Conservation (phyloP, 1,284 basidiomycete species). For the Sporisorium sorghi region DNA sequence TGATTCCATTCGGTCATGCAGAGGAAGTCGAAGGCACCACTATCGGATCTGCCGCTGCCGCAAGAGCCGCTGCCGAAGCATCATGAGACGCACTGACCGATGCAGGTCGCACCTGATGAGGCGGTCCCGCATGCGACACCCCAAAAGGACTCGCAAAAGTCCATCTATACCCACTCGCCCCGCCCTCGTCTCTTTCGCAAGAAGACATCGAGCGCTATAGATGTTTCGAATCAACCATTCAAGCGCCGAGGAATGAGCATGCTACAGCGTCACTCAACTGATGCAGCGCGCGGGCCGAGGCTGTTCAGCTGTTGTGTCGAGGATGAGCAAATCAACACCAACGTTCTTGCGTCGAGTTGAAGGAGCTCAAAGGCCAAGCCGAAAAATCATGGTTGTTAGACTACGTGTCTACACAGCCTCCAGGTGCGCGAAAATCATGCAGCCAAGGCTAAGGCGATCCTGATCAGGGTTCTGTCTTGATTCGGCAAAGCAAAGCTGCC, state of each 20-base stretch:
- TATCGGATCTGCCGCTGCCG: constrained; percentile 16
- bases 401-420: no score
- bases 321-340: no score
- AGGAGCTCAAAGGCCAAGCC: no score
- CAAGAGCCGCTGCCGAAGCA: constrained; percentile 7
- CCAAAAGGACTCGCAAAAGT: not conserved
- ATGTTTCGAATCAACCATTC: not conserved
- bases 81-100: not conserved
- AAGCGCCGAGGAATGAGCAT: not conserved
- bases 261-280: no score
- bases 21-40: constrained; percentile 53
- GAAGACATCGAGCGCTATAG: not conserved
- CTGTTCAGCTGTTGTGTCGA: no score
- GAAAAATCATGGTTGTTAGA: no score
- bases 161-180: not conserved
- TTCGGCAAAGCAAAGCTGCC: no score
- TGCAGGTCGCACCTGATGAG: not conserved
- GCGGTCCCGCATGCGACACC: not conserved
- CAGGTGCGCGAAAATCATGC: no score
- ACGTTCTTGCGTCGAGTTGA: no score
- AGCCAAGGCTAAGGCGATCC: no score
- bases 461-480: no score
- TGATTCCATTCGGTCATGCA: not conserved
- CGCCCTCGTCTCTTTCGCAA: not conserved
- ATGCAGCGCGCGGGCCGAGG: no score